Evolutionary conservation across 345 rosid genomes (phyloP).

Genomic region (Zanthoxylum bungeanum): DNA sequence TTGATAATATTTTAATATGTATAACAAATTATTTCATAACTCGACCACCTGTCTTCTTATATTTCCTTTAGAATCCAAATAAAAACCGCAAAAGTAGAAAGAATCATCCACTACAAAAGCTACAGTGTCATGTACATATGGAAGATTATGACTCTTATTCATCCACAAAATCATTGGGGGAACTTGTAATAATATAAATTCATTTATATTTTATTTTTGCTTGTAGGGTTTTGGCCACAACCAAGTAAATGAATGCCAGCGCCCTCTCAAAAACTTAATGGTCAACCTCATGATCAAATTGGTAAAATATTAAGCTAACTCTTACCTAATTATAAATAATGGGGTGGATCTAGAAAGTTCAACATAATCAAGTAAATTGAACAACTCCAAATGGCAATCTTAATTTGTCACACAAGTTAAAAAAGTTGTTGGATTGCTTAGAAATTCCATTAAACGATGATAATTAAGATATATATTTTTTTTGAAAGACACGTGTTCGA

Average conservation of each 20-base stretch:
- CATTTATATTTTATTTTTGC: not conserved
- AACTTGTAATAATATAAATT: not conserved
- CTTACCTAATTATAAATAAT: not conserved
- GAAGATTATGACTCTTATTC: too few relatives aligned
- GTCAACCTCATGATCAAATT: conserved; percentile 1
- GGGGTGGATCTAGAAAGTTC: conserved; percentile 13
- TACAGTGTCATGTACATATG: not conserved
- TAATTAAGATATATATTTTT: not conserved
- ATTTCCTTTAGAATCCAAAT: not conserved
- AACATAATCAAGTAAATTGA: conserved; percentile 1
- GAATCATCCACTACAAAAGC: not conserved
- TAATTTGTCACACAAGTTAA: not conserved
- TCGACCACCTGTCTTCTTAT: too few relatives aligned
- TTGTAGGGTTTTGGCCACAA: conserved; percentile 3
- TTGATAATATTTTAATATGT: too few relatives aligned
- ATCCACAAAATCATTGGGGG: not conserved
- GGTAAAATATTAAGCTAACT: conserved; percentile 1
- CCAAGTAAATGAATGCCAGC: conserved; percentile 6
- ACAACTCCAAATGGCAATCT: not conserved
- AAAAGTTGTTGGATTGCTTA: not conserved
- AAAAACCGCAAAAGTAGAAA: not conserved
- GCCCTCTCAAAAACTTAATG: not conserved
- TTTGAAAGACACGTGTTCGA: not conserved
- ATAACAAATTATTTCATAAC: too few relatives aligned
- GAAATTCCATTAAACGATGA: not conserved